Percentiles rank a stretch among this genome's conserved stretches.
Conservation (phyloP, 371 early-diverging fungal genomes). For the Phascolomyces articulosus region DNA sequence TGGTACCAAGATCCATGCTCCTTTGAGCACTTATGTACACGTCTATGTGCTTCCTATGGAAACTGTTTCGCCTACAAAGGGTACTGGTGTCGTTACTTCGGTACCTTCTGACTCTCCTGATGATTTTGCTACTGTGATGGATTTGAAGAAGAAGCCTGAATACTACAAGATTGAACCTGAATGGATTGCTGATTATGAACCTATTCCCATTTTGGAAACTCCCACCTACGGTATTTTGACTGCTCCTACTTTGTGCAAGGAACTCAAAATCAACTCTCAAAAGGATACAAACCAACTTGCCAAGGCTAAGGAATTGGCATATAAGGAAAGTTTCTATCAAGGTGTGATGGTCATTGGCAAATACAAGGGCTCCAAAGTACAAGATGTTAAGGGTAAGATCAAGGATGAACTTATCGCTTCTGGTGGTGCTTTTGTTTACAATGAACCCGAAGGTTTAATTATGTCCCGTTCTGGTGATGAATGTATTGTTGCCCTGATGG, state of each 20-base stretch:
- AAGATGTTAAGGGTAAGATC: slow-evolving; percentile 91
- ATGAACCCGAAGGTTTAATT: slow-evolving; percentile 96
- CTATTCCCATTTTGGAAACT: slow-evolving; percentile 87
- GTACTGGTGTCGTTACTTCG: slow-evolving; percentile 98
- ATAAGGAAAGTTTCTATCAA: slow-evolving; percentile 98
- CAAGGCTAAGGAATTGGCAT: slow-evolving; percentile 93
- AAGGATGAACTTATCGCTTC: slow-evolving; percentile 72
- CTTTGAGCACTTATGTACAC: slow-evolving; percentile 74
- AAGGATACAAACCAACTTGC: slow-evolving; percentile 93
- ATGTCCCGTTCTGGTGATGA: slow-evolving; percentile 98
- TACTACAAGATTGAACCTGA: slow-evolving; percentile 89
- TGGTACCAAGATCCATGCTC: slow-evolving; percentile 92
- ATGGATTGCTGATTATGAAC: slow-evolving; percentile 88
- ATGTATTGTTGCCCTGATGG: slow-evolving; percentile 98
- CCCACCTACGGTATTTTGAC: slow-evolving; percentile 85
- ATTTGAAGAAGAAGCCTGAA: slow-evolving; percentile 91
- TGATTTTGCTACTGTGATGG: slow-evolving; percentile 90
- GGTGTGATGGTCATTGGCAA: slow-evolving; percentile 90
- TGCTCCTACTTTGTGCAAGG: slow-evolving; percentile 83
- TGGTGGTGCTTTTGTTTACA: slow-evolving; percentile 87
- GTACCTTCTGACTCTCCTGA: slow-evolving; percentile 99
- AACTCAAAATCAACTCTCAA: slow-evolving; percentile 93
- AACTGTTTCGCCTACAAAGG: slow-evolving; percentile 92
- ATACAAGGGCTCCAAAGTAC: slow-evolving; percentile 82
- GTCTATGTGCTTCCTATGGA: slow-evolving; percentile 98